phyloP scores from a whole-genome alignment of 148 eudicot genomes.

The Agrostemma githago region DNA sequence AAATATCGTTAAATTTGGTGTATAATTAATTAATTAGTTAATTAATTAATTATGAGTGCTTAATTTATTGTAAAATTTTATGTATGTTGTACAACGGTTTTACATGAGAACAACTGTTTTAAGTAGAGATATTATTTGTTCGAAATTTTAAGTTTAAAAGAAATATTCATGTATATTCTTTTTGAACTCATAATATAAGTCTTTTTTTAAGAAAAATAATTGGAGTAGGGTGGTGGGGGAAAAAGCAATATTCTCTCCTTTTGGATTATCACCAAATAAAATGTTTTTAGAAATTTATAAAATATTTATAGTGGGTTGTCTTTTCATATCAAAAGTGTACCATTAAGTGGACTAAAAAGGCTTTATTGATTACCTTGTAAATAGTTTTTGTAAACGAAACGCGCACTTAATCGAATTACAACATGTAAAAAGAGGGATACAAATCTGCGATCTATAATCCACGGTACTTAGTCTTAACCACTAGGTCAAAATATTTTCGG shows the following conservation, averaged over 20 bases:
- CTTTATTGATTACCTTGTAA: background rate
- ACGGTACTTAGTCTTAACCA: too few relatives aligned
- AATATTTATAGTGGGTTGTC: background rate
- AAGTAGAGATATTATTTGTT: background rate
- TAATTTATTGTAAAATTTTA: background rate
- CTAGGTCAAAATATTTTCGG: too few relatives aligned
- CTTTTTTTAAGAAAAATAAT: background rate
- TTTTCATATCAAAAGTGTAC: slow-evolving; percentile 6
- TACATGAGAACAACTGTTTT: background rate
- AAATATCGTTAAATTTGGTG: background rate
- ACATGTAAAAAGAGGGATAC: too few relatives aligned
- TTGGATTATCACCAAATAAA: background rate
- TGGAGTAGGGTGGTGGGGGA: slow-evolving; percentile 7
- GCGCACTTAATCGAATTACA: background rate
- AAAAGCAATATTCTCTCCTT: slow-evolving; percentile 4
- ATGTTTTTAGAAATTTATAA: background rate
- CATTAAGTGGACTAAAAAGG: slow-evolving; percentile 1
- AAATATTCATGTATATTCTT: slow-evolving; percentile 7
- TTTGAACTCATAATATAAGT: background rate
- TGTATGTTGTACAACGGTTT: background rate
- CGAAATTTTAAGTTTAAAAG: background rate
- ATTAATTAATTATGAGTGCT: slow-evolving; percentile 16
- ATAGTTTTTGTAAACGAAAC: background rate
- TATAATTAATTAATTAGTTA: too few relatives aligned
- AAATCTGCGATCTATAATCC: too few relatives aligned